phyloP scores from a whole-genome alignment of 352 stramenopile genomes.

The Albugo laibachii region DNA sequence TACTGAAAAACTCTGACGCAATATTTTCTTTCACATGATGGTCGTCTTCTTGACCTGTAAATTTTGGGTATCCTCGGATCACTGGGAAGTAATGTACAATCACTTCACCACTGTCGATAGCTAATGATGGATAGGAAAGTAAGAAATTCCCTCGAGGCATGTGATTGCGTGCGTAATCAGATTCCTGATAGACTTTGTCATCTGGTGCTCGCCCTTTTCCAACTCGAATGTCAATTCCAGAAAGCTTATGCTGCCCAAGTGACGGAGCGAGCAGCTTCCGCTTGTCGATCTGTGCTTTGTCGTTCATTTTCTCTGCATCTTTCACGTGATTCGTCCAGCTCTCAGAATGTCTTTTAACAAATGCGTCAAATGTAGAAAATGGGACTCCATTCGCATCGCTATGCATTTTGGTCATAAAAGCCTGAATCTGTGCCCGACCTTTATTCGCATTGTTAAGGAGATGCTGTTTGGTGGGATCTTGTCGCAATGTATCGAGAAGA shows the following conservation, averaged over 20 bases:
- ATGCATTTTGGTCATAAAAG: no score
- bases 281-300: slow-evolving; percentile 21
- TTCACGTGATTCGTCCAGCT: slow-evolving; percentile 24
- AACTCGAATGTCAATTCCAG: slow-evolving; percentile 38
- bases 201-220: slow-evolving; percentile 37
- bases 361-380: no score
- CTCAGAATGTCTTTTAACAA: no score
- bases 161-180: slow-evolving; percentile 37
- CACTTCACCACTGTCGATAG: background rate
- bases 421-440: no score
- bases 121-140: background rate
- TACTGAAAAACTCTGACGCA: slow-evolving; percentile 61
- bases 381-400: no score
- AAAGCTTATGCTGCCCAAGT: slow-evolving; percentile 5
- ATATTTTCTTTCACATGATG: slow-evolving; percentile 16
- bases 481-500: no score
- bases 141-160: slow-evolving; percentile 62
- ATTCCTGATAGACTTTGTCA: slow-evolving; percentile 45
- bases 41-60: slow-evolving; percentile 65
- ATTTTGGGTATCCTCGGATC: slow-evolving; percentile 57
- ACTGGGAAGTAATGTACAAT: slow-evolving; percentile 30
- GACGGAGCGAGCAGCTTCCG: slow-evolving; percentile 18
- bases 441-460: no score
- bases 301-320: slow-evolving; percentile 9
- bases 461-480: no score